phyloP scores from a whole-genome alignment of 306 rosid species.

The Citrullus amarus region DNA sequence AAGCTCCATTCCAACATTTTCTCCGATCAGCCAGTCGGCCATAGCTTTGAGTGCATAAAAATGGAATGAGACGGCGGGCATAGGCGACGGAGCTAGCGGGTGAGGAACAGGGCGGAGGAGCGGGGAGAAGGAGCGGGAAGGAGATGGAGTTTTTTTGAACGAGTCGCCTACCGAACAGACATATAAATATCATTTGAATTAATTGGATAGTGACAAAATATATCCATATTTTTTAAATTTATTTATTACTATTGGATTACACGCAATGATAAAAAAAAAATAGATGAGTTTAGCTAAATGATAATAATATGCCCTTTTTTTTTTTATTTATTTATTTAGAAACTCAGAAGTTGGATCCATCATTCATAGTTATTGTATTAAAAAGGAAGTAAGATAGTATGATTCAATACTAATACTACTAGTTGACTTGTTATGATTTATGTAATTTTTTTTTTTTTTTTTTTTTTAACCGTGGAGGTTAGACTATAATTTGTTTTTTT shows the following conservation, averaged over 20 bases:
- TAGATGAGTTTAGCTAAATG: too few relatives aligned
- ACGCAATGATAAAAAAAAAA: not conserved
- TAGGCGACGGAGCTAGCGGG: not conserved
- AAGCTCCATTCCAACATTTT: not conserved
- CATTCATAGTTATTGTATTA: too few relatives aligned
- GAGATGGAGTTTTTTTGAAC: not conserved
- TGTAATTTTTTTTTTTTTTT: too few relatives aligned
- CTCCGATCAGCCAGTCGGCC: not conserved
- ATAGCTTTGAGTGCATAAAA: not conserved
- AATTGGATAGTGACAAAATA: not conserved
- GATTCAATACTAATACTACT: too few relatives aligned
- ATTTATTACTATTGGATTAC: not conserved
- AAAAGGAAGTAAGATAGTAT: too few relatives aligned
- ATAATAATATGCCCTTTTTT: too few relatives aligned
- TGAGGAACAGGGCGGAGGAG: not conserved
- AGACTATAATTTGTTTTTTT: too few relatives aligned
- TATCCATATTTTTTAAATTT: not conserved
- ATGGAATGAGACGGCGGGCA: not conserved
- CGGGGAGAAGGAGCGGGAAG: constrained; percentile 11
- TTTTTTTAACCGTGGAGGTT: too few relatives aligned
- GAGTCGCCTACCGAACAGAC: not conserved
- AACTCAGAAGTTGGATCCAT: too few relatives aligned
- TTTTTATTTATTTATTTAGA: too few relatives aligned
- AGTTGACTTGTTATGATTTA: too few relatives aligned
- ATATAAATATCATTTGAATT: not conserved